Conservation (phyloP, 1,139 yeast species). For the Lodderomyces pseudojiufengensis region DNA sequence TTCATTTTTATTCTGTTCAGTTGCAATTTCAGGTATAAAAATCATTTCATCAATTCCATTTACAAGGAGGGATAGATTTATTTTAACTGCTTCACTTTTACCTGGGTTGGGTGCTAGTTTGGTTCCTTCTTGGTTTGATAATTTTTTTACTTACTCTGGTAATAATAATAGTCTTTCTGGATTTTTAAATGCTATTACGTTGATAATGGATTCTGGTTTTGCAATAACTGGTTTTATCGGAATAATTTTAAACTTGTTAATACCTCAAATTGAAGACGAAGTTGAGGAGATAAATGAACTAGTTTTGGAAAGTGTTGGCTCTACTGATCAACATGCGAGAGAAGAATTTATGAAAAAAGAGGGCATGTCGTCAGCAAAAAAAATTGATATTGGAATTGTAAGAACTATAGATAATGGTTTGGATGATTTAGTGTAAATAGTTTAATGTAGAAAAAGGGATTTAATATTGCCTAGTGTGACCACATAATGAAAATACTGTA, state of each 20-base stretch:
- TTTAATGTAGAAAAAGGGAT: no score
- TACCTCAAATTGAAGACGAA: conserved; percentile 72
- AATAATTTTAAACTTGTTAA: conserved; percentile 61
- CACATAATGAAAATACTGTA: no score
- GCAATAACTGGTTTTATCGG: conserved; percentile 81
- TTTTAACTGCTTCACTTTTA: conserved; percentile 69
- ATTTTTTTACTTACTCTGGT: conserved; percentile 75
- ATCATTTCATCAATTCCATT: conserved; percentile 73
- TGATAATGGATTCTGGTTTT: conserved; percentile 85
- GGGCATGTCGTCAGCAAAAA: conserved; percentile 18
- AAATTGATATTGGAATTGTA: conserved; percentile 9
- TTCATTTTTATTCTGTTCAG: conserved; percentile 80
- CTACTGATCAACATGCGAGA: conserved; percentile 41
- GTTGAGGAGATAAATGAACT: conserved; percentile 49
- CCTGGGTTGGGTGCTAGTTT: conserved; percentile 79
- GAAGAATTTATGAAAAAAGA: conserved; percentile 37
- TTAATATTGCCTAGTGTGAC: no score
- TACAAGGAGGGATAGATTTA: conserved; percentile 84
- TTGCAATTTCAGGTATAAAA: conserved; percentile 83
- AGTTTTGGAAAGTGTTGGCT: conserved; percentile 45
- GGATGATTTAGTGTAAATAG: no score
- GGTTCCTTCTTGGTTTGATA: conserved; percentile 68
- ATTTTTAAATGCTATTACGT: conserved; percentile 71
- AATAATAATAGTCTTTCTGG: conserved; percentile 60
- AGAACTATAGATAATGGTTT: conserved; percentile 10